These are phyloP conservation scores for Bertia moriformis DNA, from an alignment of 2,329 filamentous ascomycete species.

Conservation along the genomic window DNA sequence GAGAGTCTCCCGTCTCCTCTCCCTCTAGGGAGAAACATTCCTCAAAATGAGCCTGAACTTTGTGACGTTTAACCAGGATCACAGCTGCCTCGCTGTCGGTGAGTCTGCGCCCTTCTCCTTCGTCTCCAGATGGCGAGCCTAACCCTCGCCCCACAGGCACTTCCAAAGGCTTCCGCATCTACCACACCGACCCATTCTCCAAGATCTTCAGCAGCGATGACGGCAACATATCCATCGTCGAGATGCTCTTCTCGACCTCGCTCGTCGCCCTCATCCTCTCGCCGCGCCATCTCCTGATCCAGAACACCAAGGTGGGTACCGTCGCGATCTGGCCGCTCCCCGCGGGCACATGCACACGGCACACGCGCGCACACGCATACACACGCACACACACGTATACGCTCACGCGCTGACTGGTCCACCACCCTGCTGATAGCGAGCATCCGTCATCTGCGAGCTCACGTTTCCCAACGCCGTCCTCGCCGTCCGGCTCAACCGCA, in stretches of 20 bases:
- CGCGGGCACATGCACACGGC: not conserved
- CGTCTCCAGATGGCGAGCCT: constrained; percentile 2
- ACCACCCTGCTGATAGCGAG: constrained; percentile 34
- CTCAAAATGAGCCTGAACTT: constrained; percentile 75
- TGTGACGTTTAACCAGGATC: constrained; percentile 98
- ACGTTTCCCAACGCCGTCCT: constrained; percentile 95
- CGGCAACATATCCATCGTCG: constrained; percentile 86
- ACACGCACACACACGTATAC: constrained; percentile 1
- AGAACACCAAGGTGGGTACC: constrained; percentile 82
- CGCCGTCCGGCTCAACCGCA: constrained; percentile 84
- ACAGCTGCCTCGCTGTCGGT: constrained; percentile 92
- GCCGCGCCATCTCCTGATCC: constrained; percentile 81
- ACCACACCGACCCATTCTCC: constrained; percentile 88
- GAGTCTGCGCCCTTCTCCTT: constrained; percentile 19
- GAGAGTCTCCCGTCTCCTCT: constrained; percentile 1
- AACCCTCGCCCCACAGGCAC: constrained; percentile 43
- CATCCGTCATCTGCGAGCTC: constrained; percentile 88
- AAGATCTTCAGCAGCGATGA: constrained; percentile 92
- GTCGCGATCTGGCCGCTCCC: not conserved
- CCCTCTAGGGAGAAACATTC: constrained; percentile 34
- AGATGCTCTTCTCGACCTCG: constrained; percentile 98
- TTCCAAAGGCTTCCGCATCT: constrained; percentile 86
- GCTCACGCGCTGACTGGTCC: constrained; percentile 1
- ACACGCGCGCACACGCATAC: not conserved
- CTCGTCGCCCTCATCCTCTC: constrained; percentile 87